Base-by-base conservation (phyloP, 2,329 filamentous ascomycete genomes). In the Aspergillus sp. region DNA sequence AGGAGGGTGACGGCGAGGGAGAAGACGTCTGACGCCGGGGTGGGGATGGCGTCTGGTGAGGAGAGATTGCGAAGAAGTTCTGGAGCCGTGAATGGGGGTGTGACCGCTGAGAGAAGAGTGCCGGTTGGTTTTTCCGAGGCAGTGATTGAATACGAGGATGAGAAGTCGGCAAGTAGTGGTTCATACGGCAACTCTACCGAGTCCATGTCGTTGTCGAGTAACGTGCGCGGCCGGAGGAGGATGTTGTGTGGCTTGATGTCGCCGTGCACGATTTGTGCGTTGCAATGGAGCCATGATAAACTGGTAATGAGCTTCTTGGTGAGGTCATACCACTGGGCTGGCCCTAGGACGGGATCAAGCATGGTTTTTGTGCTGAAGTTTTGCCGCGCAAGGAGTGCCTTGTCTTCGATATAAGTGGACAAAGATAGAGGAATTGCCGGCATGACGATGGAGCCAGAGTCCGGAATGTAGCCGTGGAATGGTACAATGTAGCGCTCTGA, bases 211-310 rank as follows among this genome's bases (percentile, higher is more conserved):
- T 58, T 52, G 36, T 56, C 30, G 7, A 59, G 51, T 4, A 57
- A 56, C n/a, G 59, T 45, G 5, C 65, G 58, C 20, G 66, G 62
- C 3, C 66, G 68, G 2, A 81, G 66, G 1, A 80, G 68, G 26
- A 80, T 67, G 41, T 80, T 81, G 45, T 74, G 72, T 5, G 76
- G 77, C 58, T 81, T 81, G 64, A 81, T 75, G 64, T 80, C 78
- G 1, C 77, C 78, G 60, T 81, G 79, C 3, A 80, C 71, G 4
- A 81, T 68, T 4, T 71, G 68, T 2, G 72, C 68, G 3, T 62
- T 59, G 34, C 65, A 62, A 50, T 81, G 79, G 6, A 81, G 67
- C 75, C 78, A 81, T 7, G 65, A 62, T 3, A 81, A 68, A 1
- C 76, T 73, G 7, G 62, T 54, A 49, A 80, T 74, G 11, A 81